Base-by-base conservation (phyloP, 2,329 filamentous ascomycete species). In the Fusarium nanum region DNA sequence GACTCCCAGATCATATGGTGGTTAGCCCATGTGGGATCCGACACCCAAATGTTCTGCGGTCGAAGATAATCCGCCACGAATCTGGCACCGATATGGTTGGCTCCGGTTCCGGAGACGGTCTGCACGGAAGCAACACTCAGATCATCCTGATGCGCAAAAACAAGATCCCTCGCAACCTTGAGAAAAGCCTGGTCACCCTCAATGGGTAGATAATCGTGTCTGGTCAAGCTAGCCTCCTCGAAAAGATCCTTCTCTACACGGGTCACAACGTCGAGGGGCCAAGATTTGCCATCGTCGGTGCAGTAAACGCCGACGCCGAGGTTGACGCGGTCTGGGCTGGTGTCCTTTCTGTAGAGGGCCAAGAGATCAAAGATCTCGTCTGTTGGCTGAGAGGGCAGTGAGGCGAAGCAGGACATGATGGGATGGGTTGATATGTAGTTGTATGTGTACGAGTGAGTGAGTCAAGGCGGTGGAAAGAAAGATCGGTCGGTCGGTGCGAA, bases 1-100 rank as follows among this genome's bases (percentile, higher is more conserved):
- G 98, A 98, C 81, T 86, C 88, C 85, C 98, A 97, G 85, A 99
- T 98, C 82, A 98, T 94, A 83, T 97, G 91, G 88, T 99, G 96
- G 84, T 99, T 98, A 75, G 92, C 93, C 96, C 96, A 99, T 65
- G 96, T 98, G 44, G 96, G 96, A 80, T 92, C 92, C 74, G 94
- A 97, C 78, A 98, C 86, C 87, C 97, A 98, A 81, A 97, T 88
- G 89, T 88, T 75, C 87, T 91, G 82, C 86, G 88, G 78, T 86
- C 84, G 86, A 92, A 97, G 88, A 97, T 71, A 98, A 80, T 91
- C 94, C 78, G 92, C 85, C 63, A 98, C 91, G 88, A 99, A 98
- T 73, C 97, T 90, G 66, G 91, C 94, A 70, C 96, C 96, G 30
- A 98, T 85, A 79, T 98, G 96, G 70, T 97, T 91, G 68, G 96